Evolutionary conservation across 2,329 filamentous ascomycete genomes (phyloP), one percentile per base, ranked within the genome.

Genomic region (Myotisia sp.): DNA sequence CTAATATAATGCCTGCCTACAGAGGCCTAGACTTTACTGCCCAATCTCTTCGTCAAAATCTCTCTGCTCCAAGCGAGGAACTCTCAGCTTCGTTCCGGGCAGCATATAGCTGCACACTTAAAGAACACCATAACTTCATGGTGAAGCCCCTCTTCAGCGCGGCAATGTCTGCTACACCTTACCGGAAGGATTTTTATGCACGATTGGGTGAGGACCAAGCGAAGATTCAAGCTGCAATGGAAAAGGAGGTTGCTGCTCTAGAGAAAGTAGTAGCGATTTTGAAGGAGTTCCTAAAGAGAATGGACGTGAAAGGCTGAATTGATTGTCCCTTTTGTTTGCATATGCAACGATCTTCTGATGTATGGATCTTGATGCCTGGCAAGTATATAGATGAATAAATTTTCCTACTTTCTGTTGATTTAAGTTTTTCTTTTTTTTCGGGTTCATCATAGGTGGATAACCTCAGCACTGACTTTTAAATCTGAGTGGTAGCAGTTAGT

Each of bases 21-120:
- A 93, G 86, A 42, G 90, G 80, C 40, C 80, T 95, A 52, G 84
- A 94, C 54, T 98, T 98, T 66, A 95, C 87, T 44, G 75, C 76
- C 53, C 76, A 83, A 57, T 81, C 81, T 40, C 76, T 98, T 42
- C 74, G 74, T 52, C 69, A 77, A 56, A 93, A 92, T 64, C 50
- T 85, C 44, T 75, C 79, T 51, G 52, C 71, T 35, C 10, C 12
- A 6, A 47, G 56, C 44, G 72, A 84, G 53, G 85, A 94, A 62
- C 79, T 98, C 42, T 69, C 80, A 40, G 69, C 73, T 46, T 93
- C 85, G 30, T 98, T 98, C 78, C 77, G 81, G 50, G 63, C 65
- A 37, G 82, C 86, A 47, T 98, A 98, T 64, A 72, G 70, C 54
- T 67, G 65, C 49, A 94, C 87, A 32, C 79, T 98, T 50, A 93